Evolutionary conservation across 176 grass and related monocot genomes (phyloP).

Genomic region (Raddia distichophylla): DNA sequence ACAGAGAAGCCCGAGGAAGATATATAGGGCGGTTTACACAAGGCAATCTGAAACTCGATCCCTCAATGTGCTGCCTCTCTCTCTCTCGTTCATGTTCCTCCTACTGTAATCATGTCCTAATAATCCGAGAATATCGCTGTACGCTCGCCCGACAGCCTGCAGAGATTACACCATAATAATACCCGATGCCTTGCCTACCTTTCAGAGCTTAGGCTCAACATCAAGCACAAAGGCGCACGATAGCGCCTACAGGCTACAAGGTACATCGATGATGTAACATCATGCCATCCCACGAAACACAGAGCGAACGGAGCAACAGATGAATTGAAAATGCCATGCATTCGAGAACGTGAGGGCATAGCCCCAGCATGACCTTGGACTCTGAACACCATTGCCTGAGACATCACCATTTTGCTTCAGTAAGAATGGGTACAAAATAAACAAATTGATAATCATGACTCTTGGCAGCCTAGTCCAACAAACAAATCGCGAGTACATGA

Average conservation of each 20-base stretch:
- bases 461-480: conserved; percentile 45
- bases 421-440: conserved; percentile 23
- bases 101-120: not conserved
- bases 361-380: not conserved
- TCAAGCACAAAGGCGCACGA: not conserved
- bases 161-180: not conserved
- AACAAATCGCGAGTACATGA: conserved; percentile 46
- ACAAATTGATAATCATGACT: conserved; percentile 42
- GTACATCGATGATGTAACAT: not conserved
- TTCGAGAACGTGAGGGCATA: not conserved
- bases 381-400: not conserved
- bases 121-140: not conserved
- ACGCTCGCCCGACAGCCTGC: not conserved
- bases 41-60: too few relatives aligned
- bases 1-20: too few relatives aligned
- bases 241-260: not conserved
- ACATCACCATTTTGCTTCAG: not conserved
- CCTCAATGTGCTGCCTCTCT: too few relatives aligned
- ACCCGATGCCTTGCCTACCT: not conserved
- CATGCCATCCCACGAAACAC: not conserved
- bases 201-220: not conserved
- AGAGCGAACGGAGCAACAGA: not conserved
- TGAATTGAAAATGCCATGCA: not conserved
- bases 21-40: too few relatives aligned
- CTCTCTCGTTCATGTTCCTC: too few relatives aligned